phyloP scores from a whole-genome alignment of 78 protist genomes.

The Anaeramoeba flamelloides region DNA sequence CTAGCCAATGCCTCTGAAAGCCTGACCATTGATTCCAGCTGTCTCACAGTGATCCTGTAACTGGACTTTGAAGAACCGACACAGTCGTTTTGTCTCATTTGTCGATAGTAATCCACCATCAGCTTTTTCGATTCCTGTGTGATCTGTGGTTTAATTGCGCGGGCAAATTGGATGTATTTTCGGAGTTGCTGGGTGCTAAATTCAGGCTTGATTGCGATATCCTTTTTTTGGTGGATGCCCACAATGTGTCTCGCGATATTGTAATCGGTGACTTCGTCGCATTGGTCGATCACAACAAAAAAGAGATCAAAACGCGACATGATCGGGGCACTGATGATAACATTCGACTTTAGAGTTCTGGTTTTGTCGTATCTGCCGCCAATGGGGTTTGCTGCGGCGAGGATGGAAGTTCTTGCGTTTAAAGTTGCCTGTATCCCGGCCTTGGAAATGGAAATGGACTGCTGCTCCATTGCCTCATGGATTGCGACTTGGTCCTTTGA shows the following conservation, averaged over 20 bases:
- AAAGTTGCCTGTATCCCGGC: slow-evolving; percentile 94
- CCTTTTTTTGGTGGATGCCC: slow-evolving; percentile 43
- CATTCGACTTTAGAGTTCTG: slow-evolving; percentile 37
- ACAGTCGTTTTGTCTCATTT: slow-evolving; percentile 5
- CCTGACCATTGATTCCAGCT: slow-evolving; percentile 88
- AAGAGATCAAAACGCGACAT: slow-evolving; percentile 97
- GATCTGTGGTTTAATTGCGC: slow-evolving; percentile 54
- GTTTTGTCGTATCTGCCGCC: slow-evolving; percentile 60
- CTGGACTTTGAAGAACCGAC: not conserved
- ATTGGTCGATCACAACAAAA: slow-evolving; percentile 81
- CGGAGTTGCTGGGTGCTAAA: slow-evolving; percentile 54
- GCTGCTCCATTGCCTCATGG: slow-evolving; percentile 99
- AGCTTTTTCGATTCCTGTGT: not conserved
- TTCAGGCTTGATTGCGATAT: not conserved
- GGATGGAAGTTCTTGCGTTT: slow-evolving; percentile 81
- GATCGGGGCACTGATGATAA: slow-evolving; percentile 75
- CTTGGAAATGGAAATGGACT: slow-evolving; percentile 95
- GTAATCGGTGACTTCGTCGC: slow-evolving; percentile 52
- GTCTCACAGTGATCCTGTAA: slow-evolving; percentile 85
- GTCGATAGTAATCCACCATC: slow-evolving; percentile 1
- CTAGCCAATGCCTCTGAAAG: slow-evolving; percentile 74
- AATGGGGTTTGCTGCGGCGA: slow-evolving; percentile 88
- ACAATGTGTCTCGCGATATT: slow-evolving; percentile 84
- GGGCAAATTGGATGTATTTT: slow-evolving; percentile 57
- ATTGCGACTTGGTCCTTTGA: slow-evolving; percentile 80